Conservation (phyloP, 2,329 filamentous ascomycete species). For the Fusarium musae region DNA sequence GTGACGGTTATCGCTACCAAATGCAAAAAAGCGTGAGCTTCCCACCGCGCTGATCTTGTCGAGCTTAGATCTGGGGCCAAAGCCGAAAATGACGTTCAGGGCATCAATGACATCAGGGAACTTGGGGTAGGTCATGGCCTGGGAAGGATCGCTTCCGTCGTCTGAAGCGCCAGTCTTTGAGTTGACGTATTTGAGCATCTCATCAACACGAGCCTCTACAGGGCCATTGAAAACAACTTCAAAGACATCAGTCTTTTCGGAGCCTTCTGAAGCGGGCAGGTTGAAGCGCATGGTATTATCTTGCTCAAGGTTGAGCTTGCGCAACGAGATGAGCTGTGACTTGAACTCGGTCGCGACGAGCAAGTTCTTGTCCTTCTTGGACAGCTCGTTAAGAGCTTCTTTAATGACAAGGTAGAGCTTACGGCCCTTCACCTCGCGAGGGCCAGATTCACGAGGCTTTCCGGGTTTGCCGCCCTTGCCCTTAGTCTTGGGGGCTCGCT, state of each 20-base stretch:
- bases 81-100: conserved; percentile 63
- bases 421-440: conserved; percentile 53
- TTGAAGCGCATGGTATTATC: conserved; percentile 49
- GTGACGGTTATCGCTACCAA: conserved; percentile 46
- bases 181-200: conserved; percentile 57
- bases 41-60: conserved; percentile 56
- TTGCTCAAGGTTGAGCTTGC: conserved; percentile 50
- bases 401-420: conserved; percentile 58
- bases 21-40: conserved; percentile 61
- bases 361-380: conserved; percentile 43
- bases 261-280: conserved; percentile 49
- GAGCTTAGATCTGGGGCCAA: conserved; percentile 52
- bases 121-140: conserved; percentile 56
- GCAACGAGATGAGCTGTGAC: conserved; percentile 56
- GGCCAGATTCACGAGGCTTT: conserved; percentile 13
- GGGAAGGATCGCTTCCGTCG: conserved; percentile 13
- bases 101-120: conserved; percentile 61
- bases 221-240: conserved; percentile 57
- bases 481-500: conserved; percentile 12
- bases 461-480: conserved; percentile 19
- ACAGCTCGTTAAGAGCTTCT: conserved; percentile 51
- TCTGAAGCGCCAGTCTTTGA: conserved; percentile 53
- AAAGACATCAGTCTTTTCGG: conserved; percentile 49
- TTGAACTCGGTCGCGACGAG: conserved; percentile 63
- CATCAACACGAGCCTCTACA: conserved; percentile 50